phyloP scores from a whole-genome alignment of 2,329 filamentous ascomycete genomes.

The Pyrenochaeta sp. region DNA sequence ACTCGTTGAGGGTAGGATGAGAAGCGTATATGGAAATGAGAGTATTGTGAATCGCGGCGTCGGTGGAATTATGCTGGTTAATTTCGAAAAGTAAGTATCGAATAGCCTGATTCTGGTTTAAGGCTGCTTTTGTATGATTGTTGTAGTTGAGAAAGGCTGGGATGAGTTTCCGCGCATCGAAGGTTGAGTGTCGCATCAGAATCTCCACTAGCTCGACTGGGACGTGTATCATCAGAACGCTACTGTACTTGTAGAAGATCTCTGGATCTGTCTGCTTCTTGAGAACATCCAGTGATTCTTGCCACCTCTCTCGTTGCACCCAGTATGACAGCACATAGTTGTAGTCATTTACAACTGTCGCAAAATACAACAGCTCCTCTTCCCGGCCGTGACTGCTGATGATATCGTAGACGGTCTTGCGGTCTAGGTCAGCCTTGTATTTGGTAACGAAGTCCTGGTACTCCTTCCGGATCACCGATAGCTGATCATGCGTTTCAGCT shows the following conservation, averaged over 20 bases:
- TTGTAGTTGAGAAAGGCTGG: slow-evolving; percentile 95
- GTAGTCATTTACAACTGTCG: slow-evolving; percentile 86
- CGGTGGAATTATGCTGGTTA: slow-evolving; percentile 79
- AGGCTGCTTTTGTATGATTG: slow-evolving; percentile 71
- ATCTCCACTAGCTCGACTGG: slow-evolving; percentile 91
- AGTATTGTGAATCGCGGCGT: slow-evolving; percentile 94
- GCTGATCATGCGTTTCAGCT: slow-evolving; percentile 73
- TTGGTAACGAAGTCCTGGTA: slow-evolving; percentile 87
- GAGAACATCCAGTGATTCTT: slow-evolving; percentile 82
- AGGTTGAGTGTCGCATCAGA: slow-evolving; percentile 85
- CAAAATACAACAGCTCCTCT: slow-evolving; percentile 90
- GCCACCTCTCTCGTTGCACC: slow-evolving; percentile 94
- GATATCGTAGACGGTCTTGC: slow-evolving; percentile 92
- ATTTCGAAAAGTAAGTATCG: slow-evolving; percentile 94
- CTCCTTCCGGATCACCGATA: slow-evolving; percentile 75
- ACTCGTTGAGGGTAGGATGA: slow-evolving; percentile 81
- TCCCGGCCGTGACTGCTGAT: slow-evolving; percentile 95
- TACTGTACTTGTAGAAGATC: slow-evolving; percentile 96
- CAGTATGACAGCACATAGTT: slow-evolving; percentile 96
- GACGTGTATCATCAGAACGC: slow-evolving; percentile 91
- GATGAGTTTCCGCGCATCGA: slow-evolving; percentile 87
- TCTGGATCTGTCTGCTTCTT: slow-evolving; percentile 93
- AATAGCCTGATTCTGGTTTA: slow-evolving; percentile 84
- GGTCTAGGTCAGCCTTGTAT: slow-evolving; percentile 86
- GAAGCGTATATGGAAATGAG: slow-evolving; percentile 95